Base-by-base conservation (phyloP, 257 asterid genomes). In the Ballota nigra region DNA sequence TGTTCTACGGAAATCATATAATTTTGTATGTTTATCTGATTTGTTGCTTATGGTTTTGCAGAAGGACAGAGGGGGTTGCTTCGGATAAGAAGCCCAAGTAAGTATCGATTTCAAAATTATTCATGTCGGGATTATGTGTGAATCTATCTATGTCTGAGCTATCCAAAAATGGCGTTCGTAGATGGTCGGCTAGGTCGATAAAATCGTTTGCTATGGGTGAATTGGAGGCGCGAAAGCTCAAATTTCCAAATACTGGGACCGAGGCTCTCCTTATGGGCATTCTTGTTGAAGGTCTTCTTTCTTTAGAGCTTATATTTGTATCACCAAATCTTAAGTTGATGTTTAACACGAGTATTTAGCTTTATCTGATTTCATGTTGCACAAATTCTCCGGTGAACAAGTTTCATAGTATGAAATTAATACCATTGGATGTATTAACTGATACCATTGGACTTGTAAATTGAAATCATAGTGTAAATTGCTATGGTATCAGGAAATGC, bases 211-310 rank as follows among this genome's bases (percentile, higher is more conserved):
- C 85, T 11, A 83, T 94, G 97, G 99, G 69, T 18, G 96, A 88
- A 72, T 78, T 89, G 84, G 97, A 91, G 84, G 99, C 96, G 5
- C 80, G 95, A 73, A 94, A 88, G 86, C 90, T 94, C 79, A 94
- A 83, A 83, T 91, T 82, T 79, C 89, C 96, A 11, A 88, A 77
- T 31, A 91, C 89, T 22, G 98, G 99, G n/a, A 94, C 99, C 0
- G 99, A 91, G 86, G 83, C 97, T 77, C 77, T 94, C 66, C 89
- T 94, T 38, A 85, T 94, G 97, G 98, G 98, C 71, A 89, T 94
- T 79, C 73, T 94, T 84, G 86, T 94, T 59, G 99, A 94, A 89
- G 98, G 98, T 94, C 60, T 53, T 77, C 61, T n/a, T 45, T 64
- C 34, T 26, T 26, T 38, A 57, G 63, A 6, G 18, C 16, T 31